phyloP scores from a whole-genome alignment of 2,329 filamentous ascomycete genomes.

The Pseudonectria foliicola region DNA sequence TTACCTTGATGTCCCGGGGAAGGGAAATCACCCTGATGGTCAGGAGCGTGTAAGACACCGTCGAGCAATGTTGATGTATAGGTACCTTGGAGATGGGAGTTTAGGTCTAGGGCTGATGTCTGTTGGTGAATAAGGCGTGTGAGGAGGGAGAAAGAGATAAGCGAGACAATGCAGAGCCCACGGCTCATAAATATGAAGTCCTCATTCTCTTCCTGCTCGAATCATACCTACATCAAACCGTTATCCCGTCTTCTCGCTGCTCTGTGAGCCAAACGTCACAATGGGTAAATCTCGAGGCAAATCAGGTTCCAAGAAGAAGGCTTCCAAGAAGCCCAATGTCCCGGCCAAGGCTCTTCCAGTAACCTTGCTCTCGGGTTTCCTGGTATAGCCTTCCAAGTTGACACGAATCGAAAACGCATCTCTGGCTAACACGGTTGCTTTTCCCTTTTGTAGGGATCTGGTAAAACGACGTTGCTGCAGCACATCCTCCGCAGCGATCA shows the following conservation, averaged over 20 bases:
- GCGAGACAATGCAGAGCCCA: too few relatives aligned
- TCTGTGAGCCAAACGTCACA: neutral
- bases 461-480: conserved; percentile 64
- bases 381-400: conserved; percentile 14
- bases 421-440: neutral
- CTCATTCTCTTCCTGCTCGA: too few relatives aligned
- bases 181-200: too few relatives aligned
- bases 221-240: too few relatives aligned
- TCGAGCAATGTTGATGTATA: too few relatives aligned
- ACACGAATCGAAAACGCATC: neutral
- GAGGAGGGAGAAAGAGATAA: too few relatives aligned
- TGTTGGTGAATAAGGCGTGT: too few relatives aligned
- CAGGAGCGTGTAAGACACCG: conserved; percentile 1
- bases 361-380: conserved; percentile 29
- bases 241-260: neutral
- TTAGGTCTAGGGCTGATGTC: too few relatives aligned
- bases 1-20: conserved; percentile 14
- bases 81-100: too few relatives aligned
- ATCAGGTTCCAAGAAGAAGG: conserved; percentile 8
- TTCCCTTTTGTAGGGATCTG: conserved; percentile 52
- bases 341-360: conserved; percentile 24
- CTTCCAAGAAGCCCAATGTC: conserved; percentile 6
- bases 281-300: conserved; percentile 14
- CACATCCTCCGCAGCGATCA: conserved; percentile 62
- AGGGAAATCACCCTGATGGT: conserved; percentile 13